A percentile compares a stretch with the other conserved stretches of the same genome.
These are phyloP conservation scores for Larix kaempferi DNA, from an alignment of 75 land plant species.

Conservation along the genomic window DNA sequence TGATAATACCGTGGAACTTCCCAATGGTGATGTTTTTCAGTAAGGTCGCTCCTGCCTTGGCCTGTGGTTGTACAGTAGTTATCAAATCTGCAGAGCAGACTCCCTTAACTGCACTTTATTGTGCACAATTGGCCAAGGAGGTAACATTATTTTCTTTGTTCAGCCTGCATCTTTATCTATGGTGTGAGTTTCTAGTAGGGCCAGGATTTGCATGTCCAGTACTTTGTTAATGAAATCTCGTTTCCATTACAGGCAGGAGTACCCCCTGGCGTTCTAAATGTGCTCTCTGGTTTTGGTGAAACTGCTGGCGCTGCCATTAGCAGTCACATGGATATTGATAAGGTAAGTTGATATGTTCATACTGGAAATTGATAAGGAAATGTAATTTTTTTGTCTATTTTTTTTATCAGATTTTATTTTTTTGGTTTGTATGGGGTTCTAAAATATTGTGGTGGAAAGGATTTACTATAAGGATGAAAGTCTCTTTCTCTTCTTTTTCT, in stretches of 20 bases:
- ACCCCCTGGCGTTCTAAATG: slow-evolving; percentile 82
- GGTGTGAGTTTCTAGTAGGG: too few relatives aligned
- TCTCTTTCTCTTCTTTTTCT: too few relatives aligned
- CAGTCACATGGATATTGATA: slow-evolving; percentile 88
- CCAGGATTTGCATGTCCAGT: too few relatives aligned
- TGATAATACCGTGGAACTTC: slow-evolving; percentile 85
- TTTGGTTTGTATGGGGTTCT: too few relatives aligned
- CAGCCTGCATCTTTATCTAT: too few relatives aligned
- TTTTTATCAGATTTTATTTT: too few relatives aligned
- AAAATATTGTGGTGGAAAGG: too few relatives aligned
- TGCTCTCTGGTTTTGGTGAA: slow-evolving; percentile 72
- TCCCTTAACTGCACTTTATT: slow-evolving; percentile 67
- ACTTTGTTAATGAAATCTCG: too few relatives aligned
- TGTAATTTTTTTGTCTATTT: too few relatives aligned
- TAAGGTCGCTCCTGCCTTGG: slow-evolving; percentile 76
- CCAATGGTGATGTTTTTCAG: slow-evolving; percentile 57
- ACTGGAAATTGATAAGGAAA: too few relatives aligned
- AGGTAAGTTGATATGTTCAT: slow-evolving; percentile 18
- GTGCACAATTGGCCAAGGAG: slow-evolving; percentile 66
- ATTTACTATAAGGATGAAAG: too few relatives aligned
- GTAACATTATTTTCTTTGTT: slow-evolving; percentile 14
- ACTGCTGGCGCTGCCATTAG: slow-evolving; percentile 73
- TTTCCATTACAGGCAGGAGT: slow-evolving; percentile 60
- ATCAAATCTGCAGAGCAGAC: slow-evolving; percentile 91
- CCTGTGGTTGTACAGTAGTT: slow-evolving; percentile 74